Conservation (phyloP, 129 eudicot genomes). For the Flaveria linearis region DNA sequence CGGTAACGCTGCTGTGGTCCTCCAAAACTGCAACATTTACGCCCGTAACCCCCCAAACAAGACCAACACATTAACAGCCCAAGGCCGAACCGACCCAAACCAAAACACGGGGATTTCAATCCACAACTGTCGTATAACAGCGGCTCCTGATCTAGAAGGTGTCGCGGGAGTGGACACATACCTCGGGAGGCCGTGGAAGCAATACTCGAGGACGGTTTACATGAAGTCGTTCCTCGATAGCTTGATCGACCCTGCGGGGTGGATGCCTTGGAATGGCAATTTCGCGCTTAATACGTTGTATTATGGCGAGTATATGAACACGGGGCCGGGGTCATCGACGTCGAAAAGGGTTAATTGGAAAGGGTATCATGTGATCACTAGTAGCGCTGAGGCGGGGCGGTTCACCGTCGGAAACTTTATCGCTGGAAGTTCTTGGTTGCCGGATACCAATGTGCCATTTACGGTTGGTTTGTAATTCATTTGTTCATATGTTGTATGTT, state of each 20-base stretch:
- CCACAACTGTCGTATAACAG: conserved; percentile 50
- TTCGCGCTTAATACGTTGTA: conserved; percentile 52
- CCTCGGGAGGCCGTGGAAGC: conserved; percentile 64
- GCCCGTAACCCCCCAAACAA: conserved; percentile 48
- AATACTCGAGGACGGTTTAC: conserved; percentile 58
- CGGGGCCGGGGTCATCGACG: conserved; percentile 54
- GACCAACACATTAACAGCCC: conserved; percentile 55
- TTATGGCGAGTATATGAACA: conserved; percentile 59
- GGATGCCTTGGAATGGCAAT: conserved; percentile 57
- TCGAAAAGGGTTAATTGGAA: conserved; percentile 54
- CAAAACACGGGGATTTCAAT: conserved; percentile 61
- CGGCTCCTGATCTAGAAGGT: conserved; percentile 44
- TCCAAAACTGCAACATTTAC: conserved; percentile 58
- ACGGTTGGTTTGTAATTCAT: conserved; percentile 50
- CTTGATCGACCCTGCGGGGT: conserved; percentile 54
- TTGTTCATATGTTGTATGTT: conserved; percentile 23
- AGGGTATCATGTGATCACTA: conserved; percentile 55
- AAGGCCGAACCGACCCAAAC: conserved; percentile 55
- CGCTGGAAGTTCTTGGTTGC: conserved; percentile 61
- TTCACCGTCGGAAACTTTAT: conserved; percentile 56
- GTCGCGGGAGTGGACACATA: conserved; percentile 41
- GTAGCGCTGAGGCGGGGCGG: conserved; percentile 45
- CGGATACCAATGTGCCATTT: conserved; percentile 52
- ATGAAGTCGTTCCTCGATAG: conserved; percentile 47
- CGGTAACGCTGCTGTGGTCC: conserved; percentile 55